Evolutionary conservation across 306 rosid species (phyloP).

Genomic region (Pyrus pyrifolia): DNA sequence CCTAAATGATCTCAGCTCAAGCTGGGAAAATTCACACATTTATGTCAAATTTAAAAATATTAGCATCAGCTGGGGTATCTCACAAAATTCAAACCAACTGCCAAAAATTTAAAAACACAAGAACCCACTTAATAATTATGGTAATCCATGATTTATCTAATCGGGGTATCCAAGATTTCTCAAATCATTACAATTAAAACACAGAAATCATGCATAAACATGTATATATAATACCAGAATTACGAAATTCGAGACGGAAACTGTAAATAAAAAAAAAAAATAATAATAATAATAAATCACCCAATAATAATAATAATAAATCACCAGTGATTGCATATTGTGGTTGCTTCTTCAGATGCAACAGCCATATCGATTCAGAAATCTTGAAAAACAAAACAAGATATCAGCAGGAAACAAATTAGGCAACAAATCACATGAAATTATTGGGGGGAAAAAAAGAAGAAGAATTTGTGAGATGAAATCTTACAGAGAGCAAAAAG

Average conservation of each 20-base stretch:
- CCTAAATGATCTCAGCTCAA: background rate
- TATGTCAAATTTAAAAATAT: background rate
- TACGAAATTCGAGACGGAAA: background rate
- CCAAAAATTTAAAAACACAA: background rate
- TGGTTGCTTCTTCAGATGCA: constrained; percentile 49
- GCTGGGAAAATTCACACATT: background rate
- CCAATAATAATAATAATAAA: background rate
- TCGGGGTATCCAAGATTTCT: background rate
- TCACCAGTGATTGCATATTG: constrained; percentile 79
- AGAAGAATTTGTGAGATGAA: background rate
- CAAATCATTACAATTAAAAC: background rate
- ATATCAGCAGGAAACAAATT: background rate
- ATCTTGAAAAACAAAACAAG: background rate
- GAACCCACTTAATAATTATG: background rate
- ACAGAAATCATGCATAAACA: background rate
- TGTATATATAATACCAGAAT: background rate
- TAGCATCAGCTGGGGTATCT: background rate
- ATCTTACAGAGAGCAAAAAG: constrained; percentile 3
- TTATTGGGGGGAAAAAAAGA: background rate
- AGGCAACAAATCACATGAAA: background rate
- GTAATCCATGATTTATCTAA: background rate
- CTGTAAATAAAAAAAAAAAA: background rate
- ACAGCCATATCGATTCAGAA: constrained; percentile 44
- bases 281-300: background rate
- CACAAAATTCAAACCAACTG: background rate